Evolutionary conservation across 1,284 basidiomycete genomes (phyloP).

Genomic region (Boletellus deceptivus): DNA sequence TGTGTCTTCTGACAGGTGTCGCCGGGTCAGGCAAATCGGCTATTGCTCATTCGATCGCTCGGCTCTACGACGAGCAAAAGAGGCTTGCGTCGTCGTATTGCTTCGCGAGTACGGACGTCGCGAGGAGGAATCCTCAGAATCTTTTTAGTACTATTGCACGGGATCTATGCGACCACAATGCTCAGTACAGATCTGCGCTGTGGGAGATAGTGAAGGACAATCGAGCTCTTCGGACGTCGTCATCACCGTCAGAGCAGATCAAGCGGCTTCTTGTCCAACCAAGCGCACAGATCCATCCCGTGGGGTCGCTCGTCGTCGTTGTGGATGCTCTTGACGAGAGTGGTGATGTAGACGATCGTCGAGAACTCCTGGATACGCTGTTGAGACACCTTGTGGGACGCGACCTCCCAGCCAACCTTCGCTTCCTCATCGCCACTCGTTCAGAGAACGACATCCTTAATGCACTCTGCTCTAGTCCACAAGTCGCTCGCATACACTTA

Average conservation of each 20-base stretch:
- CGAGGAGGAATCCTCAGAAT: neutral
- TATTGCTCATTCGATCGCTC: neutral
- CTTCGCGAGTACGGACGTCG: neutral
- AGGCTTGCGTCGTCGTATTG: neutral
- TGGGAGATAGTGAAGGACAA: slow-evolving; percentile 2
- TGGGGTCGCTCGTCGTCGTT: slow-evolving; percentile 8
- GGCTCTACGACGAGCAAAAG: neutral
- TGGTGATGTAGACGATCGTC: neutral
- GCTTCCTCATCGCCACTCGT: slow-evolving; percentile 7
- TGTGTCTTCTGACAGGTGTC: slow-evolving; percentile 1
- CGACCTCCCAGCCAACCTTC: slow-evolving; percentile 1
- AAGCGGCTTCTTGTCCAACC: slow-evolving; percentile 2
- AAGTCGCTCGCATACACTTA: neutral
- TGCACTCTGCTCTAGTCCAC: neutral
- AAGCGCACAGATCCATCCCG: neutral
- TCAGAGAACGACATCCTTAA: neutral
- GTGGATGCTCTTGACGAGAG: slow-evolving; percentile 16
- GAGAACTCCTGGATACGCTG: neutral
- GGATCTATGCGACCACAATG: slow-evolving; percentile 3
- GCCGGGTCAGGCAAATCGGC: slow-evolving; percentile 1
- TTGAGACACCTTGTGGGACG: neutral
- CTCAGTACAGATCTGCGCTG: slow-evolving; percentile 1
- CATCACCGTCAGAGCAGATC: neutral
- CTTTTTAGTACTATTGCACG: slow-evolving; percentile 7
- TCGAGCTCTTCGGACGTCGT: slow-evolving; percentile 1